Conservation (phyloP, 768 basidiomycete species). For the Mycena pura region DNA sequence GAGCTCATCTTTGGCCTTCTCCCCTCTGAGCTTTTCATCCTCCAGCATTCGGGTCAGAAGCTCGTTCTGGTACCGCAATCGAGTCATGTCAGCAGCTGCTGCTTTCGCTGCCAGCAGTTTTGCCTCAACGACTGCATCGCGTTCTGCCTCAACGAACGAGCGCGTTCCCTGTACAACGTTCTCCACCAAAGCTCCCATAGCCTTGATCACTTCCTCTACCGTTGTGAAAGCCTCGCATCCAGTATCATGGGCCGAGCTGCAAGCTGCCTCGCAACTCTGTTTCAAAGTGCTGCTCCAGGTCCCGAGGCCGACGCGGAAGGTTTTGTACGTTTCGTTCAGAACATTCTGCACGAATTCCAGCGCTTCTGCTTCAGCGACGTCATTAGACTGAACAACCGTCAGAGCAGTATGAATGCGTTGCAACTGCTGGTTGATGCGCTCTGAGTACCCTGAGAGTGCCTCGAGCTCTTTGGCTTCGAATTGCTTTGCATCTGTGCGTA, state of each 20-base stretch:
- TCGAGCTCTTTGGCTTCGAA: slow-evolving; percentile 65
- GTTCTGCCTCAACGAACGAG: slow-evolving; percentile 62
- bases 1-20: slow-evolving; percentile 73
- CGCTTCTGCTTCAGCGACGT: slow-evolving; percentile 60
- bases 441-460: slow-evolving; percentile 54
- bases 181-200: slow-evolving; percentile 67
- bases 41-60: slow-evolving; percentile 65
- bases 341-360: slow-evolving; percentile 53
- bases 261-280: slow-evolving; percentile 53
- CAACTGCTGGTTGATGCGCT: slow-evolving; percentile 64
- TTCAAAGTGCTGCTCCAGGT: slow-evolving; percentile 65
- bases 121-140: slow-evolving; percentile 55
- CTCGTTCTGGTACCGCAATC: slow-evolving; percentile 75
- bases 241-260: slow-evolving; percentile 50
- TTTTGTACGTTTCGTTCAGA: slow-evolving; percentile 59
- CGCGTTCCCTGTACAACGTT: slow-evolving; percentile 63
- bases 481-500: slow-evolving; percentile 62
- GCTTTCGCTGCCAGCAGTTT: slow-evolving; percentile 55
- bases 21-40: slow-evolving; percentile 69
- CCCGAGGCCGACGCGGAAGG: slow-evolving; percentile 57
- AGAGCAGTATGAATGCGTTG: slow-evolving; percentile 59
- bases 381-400: slow-evolving; percentile 60
- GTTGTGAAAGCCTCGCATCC: slow-evolving; percentile 54
- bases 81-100: slow-evolving; percentile 59
- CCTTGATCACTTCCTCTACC: slow-evolving; percentile 64